Evolutionary conservation across 192 early-diverging fungal species (phyloP).

Genomic region (Coemansia sp.): DNA sequence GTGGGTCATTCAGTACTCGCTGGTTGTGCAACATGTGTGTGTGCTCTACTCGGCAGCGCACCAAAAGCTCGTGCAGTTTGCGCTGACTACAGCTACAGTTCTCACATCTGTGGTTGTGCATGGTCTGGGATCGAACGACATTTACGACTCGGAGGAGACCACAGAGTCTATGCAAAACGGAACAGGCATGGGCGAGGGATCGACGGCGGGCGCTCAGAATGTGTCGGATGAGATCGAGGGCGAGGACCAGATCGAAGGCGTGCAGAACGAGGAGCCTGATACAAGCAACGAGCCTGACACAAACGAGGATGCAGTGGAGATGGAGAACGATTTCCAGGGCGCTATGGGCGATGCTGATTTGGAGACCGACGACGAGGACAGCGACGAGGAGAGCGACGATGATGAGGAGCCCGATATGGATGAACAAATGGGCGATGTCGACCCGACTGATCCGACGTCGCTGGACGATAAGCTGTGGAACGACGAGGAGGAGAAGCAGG

Average conservation of each 20-base stretch:
- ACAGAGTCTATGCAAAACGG: slow-evolving; percentile 57
- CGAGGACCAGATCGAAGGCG: slow-evolving; percentile 91
- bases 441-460: slow-evolving; percentile 79
- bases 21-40: slow-evolving; percentile 57
- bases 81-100: slow-evolving; percentile 22
- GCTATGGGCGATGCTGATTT: slow-evolving; percentile 84
- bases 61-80: slow-evolving; percentile 70
- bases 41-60: slow-evolving; percentile 62
- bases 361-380: slow-evolving; percentile 72
- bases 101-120: slow-evolving; percentile 66
- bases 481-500: slow-evolving; percentile 63
- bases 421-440: slow-evolving; percentile 91
- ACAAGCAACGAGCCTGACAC: slow-evolving; percentile 61
- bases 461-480: slow-evolving; percentile 99
- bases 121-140: slow-evolving; percentile 85
- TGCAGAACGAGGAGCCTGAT: slow-evolving; percentile 65
- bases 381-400: slow-evolving; percentile 66
- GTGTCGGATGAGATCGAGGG: slow-evolving; percentile 98
- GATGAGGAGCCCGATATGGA: slow-evolving; percentile 74
- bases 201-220: slow-evolving; percentile 82
- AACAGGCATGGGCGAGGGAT: slow-evolving; percentile 92
- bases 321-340: slow-evolving; percentile 96
- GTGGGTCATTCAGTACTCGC: slow-evolving; percentile 47
- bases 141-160: slow-evolving; percentile 62
- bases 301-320: slow-evolving; percentile 90